These are phyloP conservation scores for Gelatoporia subvermispora DNA, from an alignment of 768 basidiomycete genomes.

Conservation along the genomic window DNA sequence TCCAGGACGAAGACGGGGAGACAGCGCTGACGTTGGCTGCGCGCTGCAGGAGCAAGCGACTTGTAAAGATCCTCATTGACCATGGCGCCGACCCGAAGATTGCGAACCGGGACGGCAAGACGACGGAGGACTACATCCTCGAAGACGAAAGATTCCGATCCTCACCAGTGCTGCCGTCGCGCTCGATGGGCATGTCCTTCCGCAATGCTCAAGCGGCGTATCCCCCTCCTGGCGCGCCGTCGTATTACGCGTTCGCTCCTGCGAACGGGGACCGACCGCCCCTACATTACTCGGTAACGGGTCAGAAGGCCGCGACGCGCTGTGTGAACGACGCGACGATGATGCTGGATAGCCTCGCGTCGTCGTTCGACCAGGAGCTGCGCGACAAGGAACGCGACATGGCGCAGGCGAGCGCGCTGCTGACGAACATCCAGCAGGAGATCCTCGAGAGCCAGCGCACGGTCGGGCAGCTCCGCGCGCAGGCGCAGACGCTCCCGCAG, in stretches of 20 bases:
- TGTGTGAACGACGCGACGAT: conserved; percentile 80
- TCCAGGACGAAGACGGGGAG: conserved; percentile 98
- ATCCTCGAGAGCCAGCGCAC: conserved; percentile 80
- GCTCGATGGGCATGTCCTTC: conserved; percentile 63
- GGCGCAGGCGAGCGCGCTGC: conserved; percentile 81
- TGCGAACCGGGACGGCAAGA: conserved; percentile 91
- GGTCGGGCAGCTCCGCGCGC: conserved; percentile 61
- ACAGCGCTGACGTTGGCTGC: conserved; percentile 97
- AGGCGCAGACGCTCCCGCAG: conserved; percentile 62
- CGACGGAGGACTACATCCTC: conserved; percentile 96
- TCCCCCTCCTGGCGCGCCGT: conserved; percentile 39
- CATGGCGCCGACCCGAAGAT: conserved; percentile 96
- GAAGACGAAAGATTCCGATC: conserved; percentile 97
- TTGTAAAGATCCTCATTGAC: conserved; percentile 93
- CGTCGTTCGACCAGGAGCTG: conserved; percentile 88
- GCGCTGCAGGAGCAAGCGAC: conserved; percentile 88
- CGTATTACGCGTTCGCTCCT: conserved; percentile 41
- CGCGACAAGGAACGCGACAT: conserved; percentile 89
- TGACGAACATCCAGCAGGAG: conserved; percentile 84
- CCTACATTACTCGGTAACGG: conserved; percentile 80
- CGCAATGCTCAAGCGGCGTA: conserved; percentile 64
- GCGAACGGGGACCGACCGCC: conserved; percentile 61
- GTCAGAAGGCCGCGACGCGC: conserved; percentile 79
- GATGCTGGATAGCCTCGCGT: conserved; percentile 84
- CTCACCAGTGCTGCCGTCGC: conserved; percentile 76